Base-by-base conservation (phyloP, 345 rosid species). In the Erucastrum elatum region DNA sequence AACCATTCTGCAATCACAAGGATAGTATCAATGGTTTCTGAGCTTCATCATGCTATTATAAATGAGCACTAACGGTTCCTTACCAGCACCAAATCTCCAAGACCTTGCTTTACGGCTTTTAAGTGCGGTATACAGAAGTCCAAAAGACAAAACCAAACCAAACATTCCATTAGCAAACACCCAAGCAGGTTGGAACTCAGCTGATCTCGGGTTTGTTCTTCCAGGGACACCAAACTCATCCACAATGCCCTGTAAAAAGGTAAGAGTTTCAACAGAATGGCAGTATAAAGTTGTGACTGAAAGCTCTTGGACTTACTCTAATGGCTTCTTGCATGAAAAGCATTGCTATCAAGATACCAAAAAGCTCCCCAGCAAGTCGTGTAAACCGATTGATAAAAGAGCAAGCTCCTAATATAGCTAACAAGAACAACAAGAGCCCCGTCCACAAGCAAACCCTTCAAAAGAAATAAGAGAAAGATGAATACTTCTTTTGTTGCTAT, bases 371-470 rank as follows among this genome's bases (percentile, higher is more conserved):
- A 2, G 98, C 97, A 16, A 94, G 51, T 59, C 98, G 91, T 65
- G 98, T 94, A 79, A 94, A 94, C 80, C 98, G 85, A 83, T 86
- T 94, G 85, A 94, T 92, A 72, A 94, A 90, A 44, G 97, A 87
- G 87, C 97, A 90, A 71, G 98, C 98, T 55, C 97, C 97, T 56
- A 90, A 83, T 77, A 90, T 62, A 70, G 97, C 96, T 81, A 94
- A 81, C 74, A 92, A 82, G 89, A 94, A 89, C 75, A 94, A 87
- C 85, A 94, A 85, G 68, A 90, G 55, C 33, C 93, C 97, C 29
- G 98, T 92, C 98, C 98, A 94, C 81, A 92, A 85, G 78, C 97
- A 92, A 41, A 94, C 97, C 98, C 97, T 94, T 86, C 33, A 46
- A 66, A 34, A 72, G 41, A 13, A 12, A 35, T 0, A 53, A 13